Base-by-base conservation (phyloP, 139 green algal genomes). In the Chlamydomonas incerta region DNA sequence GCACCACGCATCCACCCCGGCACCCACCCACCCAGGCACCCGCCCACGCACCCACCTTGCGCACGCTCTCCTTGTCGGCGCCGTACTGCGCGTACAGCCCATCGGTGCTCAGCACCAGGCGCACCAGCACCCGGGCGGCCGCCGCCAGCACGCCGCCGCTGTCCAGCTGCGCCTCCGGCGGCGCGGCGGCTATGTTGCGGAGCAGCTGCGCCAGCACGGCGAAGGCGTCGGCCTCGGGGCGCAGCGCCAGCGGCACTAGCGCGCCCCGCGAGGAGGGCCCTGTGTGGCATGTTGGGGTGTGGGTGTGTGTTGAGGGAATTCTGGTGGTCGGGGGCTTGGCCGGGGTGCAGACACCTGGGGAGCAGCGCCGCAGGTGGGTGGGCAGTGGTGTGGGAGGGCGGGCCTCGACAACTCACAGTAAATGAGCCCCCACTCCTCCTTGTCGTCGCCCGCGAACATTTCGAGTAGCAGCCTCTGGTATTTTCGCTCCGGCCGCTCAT, bases 321-420 rank as follows among this genome's bases (percentile, higher is more conserved):
- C n/a, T n/a, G n/a, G n/a, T n/a, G n/a, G n/a, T n/a, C n/a, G n/a
- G n/a, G n/a, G n/a, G n/a, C n/a, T n/a, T n/a, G n/a, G n/a, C n/a
- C n/a, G n/a, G n/a, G n/a, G n/a, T n/a, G n/a, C n/a, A n/a, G n/a
- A n/a, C n/a, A n/a, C n/a, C n/a, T n/a, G n/a, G n/a, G n/a, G n/a
- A n/a, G n/a, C n/a, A n/a, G n/a, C n/a, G n/a, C n/a, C n/a, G n/a
- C n/a, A n/a, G n/a, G n/a, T n/a, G n/a, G n/a, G n/a, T n/a, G n/a
- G n/a, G n/a, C n/a, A n/a, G n/a, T n/a, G n/a, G 41, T 50, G 41
- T 50, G 41, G 41, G 8, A 50, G 8, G 41, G 41, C n/a, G n/a
- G n/a, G n/a, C n/a, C n/a, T n/a, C n/a, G n/a, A n/a, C n/a, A n/a
- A 50, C 41, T 50, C 41, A 50, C 77, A 83, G 29, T 83, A 83